These are phyloP conservation scores for Cadophora malorum DNA, from an alignment of 2,329 filamentous ascomycete genomes.

Conservation along the genomic window DNA sequence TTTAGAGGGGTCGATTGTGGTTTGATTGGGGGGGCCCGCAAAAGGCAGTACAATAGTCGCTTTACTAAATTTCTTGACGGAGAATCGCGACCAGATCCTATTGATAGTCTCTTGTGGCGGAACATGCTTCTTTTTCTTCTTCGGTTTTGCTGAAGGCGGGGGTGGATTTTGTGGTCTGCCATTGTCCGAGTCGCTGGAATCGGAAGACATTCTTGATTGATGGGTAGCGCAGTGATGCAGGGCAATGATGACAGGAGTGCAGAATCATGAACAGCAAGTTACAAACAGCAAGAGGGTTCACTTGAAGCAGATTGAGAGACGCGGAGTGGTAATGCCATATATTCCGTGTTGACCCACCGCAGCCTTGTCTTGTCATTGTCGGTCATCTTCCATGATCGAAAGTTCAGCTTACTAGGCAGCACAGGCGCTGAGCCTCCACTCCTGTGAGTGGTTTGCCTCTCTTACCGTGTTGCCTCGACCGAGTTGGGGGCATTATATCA, in stretches of 20 bases:
- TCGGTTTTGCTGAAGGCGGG: constrained; percentile 51
- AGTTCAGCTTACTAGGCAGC: constrained; percentile 14
- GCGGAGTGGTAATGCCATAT: background rate
- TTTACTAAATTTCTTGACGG: constrained; percentile 67
- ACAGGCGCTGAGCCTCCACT: constrained; percentile 20
- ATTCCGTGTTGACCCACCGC: constrained; percentile 12
- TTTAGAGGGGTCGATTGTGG: constrained; percentile 27
- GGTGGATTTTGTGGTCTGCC: constrained; percentile 27
- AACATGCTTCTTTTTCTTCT: constrained; percentile 62
- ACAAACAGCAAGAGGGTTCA: background rate
- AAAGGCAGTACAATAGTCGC: constrained; percentile 70
- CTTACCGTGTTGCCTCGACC: constrained; percentile 24
- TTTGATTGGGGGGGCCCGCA: constrained; percentile 50
- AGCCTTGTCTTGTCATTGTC: constrained; percentile 27
- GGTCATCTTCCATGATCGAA: constrained; percentile 8
- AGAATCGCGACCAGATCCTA: constrained; percentile 68
- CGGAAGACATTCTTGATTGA: constrained; percentile 21
- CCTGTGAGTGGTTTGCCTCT: constrained; percentile 6
- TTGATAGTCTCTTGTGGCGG: constrained; percentile 71
- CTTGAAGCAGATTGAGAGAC: background rate
- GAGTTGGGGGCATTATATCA: constrained; percentile 5
- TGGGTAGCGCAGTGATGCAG: background rate
- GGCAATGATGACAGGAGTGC: background rate
- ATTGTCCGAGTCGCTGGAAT: constrained; percentile 38
- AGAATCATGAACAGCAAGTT: background rate